A percentile compares a stretch with the other conserved stretches of the same genome.
phyloP scores from a whole-genome alignment of 208 protist genomes.

The Novymonas esmeraldas region DNA sequence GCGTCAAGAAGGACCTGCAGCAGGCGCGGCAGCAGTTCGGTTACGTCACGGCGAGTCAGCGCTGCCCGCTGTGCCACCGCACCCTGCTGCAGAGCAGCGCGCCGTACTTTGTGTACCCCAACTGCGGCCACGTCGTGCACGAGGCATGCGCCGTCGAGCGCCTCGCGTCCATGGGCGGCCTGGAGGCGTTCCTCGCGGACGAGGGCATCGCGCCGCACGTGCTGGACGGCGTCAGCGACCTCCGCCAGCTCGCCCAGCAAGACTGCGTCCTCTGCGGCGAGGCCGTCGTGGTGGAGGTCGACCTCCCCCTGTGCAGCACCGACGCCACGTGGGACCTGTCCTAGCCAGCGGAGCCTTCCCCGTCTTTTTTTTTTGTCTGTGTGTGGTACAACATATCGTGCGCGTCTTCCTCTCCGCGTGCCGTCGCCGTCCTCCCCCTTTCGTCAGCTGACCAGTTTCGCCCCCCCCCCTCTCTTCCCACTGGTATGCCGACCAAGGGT shows the following conservation, averaged over 20 bases:
- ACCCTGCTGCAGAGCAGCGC: constrained; percentile 37
- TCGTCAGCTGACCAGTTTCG: too few relatives aligned
- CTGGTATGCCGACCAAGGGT: too few relatives aligned
- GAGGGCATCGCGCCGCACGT: constrained; percentile 64
- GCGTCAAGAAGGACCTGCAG: constrained; percentile 92
- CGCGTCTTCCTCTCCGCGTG: too few relatives aligned
- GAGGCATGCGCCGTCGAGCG: constrained; percentile 62
- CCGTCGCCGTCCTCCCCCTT: too few relatives aligned
- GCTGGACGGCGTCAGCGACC: constrained; percentile 45
- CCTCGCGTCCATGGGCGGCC: constrained; percentile 55
- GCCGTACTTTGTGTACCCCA: constrained; percentile 82
- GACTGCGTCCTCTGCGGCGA: constrained; percentile 87
- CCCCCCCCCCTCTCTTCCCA: too few relatives aligned
- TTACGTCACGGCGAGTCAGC: constrained; percentile 80
- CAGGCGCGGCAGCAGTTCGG: constrained; percentile 81
- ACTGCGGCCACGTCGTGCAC: constrained; percentile 84
- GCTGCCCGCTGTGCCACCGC: constrained; percentile 86
- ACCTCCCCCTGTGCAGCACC: constrained; percentile 54
- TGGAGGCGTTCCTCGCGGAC: constrained; percentile 71
- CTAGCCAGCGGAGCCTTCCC: too few relatives aligned
- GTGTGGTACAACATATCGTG: too few relatives aligned
- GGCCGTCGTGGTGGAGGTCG: constrained; percentile 68
- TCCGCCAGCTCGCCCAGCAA: constrained; percentile 56
- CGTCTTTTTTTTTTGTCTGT: too few relatives aligned
- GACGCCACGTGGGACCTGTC: constrained; percentile 52